phyloP scores from a whole-genome alignment of 2,329 filamentous ascomycete species.

The Scytalidium sp. region DNA sequence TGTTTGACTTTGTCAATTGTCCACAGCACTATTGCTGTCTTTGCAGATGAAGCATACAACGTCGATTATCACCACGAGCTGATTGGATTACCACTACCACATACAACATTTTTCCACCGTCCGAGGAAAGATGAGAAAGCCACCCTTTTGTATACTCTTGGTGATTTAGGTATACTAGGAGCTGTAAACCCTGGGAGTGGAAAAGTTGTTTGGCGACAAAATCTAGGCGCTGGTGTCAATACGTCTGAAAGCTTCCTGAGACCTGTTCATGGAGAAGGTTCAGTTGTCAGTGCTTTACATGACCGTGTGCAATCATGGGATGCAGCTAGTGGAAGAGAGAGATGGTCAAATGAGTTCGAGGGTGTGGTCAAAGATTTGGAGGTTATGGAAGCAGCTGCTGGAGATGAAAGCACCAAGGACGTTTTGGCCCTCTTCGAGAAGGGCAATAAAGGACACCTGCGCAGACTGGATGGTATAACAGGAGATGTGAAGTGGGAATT shows the following conservation, averaged over 20 bases:
- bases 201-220: constrained; percentile 81
- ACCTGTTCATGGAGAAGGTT: constrained; percentile 75
- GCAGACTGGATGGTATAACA: constrained; percentile 68
- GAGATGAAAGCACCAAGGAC: constrained; percentile 57
- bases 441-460: constrained; percentile 55
- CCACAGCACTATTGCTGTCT: constrained; percentile 57
- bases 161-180: constrained; percentile 77
- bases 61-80: constrained; percentile 93
- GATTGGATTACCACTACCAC: constrained; percentile 75
- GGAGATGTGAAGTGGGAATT: constrained; percentile 80
- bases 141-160: constrained; percentile 86
- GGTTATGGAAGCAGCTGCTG: constrained; percentile 64
- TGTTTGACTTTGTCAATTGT: constrained; percentile 25
- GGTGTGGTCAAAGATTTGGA: constrained; percentile 68
- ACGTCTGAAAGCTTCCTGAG: constrained; percentile 47
- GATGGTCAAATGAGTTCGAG: constrained; percentile 66
- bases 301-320: constrained; percentile 76
- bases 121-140: constrained; percentile 79
- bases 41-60: constrained; percentile 84
- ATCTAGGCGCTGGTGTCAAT: constrained; percentile 52
- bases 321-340: constrained; percentile 73
- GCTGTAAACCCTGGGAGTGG: constrained; percentile 89
- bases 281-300: constrained; percentile 71
- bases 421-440: constrained; percentile 65
- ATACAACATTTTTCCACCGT: constrained; percentile 92